phyloP scores from a whole-genome alignment of 768 basidiomycete genomes.

The Rickenella mellea region DNA sequence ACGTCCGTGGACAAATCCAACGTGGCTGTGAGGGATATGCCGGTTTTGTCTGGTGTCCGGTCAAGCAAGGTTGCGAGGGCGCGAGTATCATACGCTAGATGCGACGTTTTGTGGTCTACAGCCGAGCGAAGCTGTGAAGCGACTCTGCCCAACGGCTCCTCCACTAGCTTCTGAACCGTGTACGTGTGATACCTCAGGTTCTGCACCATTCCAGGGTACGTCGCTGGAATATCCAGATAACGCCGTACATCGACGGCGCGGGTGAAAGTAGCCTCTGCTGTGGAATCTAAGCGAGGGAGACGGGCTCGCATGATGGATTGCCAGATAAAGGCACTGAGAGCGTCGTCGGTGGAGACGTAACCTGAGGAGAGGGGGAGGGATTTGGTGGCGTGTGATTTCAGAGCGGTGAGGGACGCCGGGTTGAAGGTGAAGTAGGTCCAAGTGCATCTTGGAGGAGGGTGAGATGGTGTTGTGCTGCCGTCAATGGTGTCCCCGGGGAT shows the following conservation, averaged over 20 bases:
- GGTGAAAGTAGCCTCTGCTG: not conserved
- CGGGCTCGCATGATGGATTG: constrained; percentile 5
- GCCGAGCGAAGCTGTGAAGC: too few species aligned
- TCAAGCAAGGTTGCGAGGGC: constrained; percentile 5
- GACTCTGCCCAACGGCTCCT: constrained; percentile 3
- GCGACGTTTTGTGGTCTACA: constrained; percentile 4
- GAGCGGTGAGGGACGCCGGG: not conserved
- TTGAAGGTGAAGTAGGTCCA: constrained; percentile 1
- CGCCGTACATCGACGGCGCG: constrained; percentile 7
- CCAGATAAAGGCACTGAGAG: constrained; percentile 8
- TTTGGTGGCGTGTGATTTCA: not conserved
- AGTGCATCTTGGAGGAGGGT: constrained; percentile 1
- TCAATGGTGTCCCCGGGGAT: too few species aligned
- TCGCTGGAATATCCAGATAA: constrained; percentile 5
- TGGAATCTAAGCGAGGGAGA: not conserved
- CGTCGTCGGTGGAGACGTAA: constrained; percentile 8
- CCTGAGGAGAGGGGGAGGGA: constrained; percentile 1
- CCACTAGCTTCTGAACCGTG: constrained; percentile 2
- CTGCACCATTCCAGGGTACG: constrained; percentile 5
- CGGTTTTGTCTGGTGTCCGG: constrained; percentile 6
- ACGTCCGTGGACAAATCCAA: constrained; percentile 3
- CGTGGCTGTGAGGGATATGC: not conserved
- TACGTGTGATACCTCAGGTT: constrained; percentile 4
- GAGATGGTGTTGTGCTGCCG: not conserved
- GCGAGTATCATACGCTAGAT: not conserved